These are phyloP conservation scores for Monosporozyma solicola DNA, from an alignment of 805 yeast species.

Conservation along the genomic window DNA sequence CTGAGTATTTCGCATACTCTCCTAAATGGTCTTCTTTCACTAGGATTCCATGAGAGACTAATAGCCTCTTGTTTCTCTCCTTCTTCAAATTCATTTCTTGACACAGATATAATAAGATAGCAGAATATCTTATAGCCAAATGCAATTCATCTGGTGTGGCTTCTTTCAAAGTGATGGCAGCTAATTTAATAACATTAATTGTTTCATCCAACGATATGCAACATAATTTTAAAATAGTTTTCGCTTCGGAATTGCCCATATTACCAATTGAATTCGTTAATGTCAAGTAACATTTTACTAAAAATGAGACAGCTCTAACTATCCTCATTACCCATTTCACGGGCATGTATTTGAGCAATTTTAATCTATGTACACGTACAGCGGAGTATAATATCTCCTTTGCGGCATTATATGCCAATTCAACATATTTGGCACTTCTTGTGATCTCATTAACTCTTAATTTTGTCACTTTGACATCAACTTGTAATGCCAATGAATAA, in stretches of 20 bases:
- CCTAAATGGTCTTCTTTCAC: constrained; percentile 4
- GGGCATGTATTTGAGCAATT: constrained; percentile 68
- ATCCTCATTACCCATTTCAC: constrained; percentile 86
- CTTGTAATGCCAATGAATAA: constrained; percentile 67
- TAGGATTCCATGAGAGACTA: constrained; percentile 4
- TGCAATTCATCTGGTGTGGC: constrained; percentile 88
- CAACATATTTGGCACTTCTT: constrained; percentile 67
- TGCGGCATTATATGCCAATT: constrained; percentile 75
- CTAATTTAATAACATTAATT: constrained; percentile 52
- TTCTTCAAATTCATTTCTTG: constrained; percentile 56
- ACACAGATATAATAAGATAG: constrained; percentile 65
- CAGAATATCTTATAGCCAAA: constrained; percentile 69
- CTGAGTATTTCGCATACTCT: background rate
- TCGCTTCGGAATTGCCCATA: constrained; percentile 30
- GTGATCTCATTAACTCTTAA: constrained; percentile 62
- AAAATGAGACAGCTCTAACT: constrained; percentile 80
- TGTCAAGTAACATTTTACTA: constrained; percentile 75
- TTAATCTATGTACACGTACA: constrained; percentile 55
- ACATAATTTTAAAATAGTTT: constrained; percentile 48
- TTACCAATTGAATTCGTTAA: constrained; percentile 33
- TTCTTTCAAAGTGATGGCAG: constrained; percentile 67
- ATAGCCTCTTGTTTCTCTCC: constrained; percentile 4
- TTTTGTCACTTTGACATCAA: constrained; percentile 31
- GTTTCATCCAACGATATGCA: constrained; percentile 66
- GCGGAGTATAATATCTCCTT: constrained; percentile 67